Base-by-base conservation (phyloP, 2,329 filamentous ascomycete genomes). In the Moelleriella libera region DNA sequence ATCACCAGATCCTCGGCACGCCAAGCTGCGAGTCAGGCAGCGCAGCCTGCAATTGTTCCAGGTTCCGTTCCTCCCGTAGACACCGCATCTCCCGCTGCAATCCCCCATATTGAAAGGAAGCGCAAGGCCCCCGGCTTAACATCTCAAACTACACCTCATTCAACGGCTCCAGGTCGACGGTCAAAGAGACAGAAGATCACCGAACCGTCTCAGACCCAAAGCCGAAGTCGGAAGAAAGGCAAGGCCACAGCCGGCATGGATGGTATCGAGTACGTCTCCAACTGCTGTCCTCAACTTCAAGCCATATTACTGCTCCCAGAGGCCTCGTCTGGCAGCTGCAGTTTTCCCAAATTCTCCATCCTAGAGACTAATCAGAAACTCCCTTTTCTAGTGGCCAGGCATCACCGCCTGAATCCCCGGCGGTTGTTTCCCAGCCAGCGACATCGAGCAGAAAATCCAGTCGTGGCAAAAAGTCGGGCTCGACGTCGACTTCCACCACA, bases 1-100 rank as follows among this genome's bases (percentile, higher is more conserved):
- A 82, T 92, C 61, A 96, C 90, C 75, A 88, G 90, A 74, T 92
- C 89, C 61, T 84, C 89, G 68, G 85, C 89, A 72, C 88, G 88
- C 75, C 82, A 87, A 78, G 86, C 86, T 72, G 84, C 86, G 63
- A 78, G 67, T 62, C 72, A 71, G 62, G 68, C 70, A 68, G 69
- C 68, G 57, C 68, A 69, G 59, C 58, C 61, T 52, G 59, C 67
- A 60, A 62, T 68, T 59, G 54, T 66, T 57, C 53, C 65, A 52
- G 57, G 63, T 55, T 63, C 69, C 47, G 55, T 62, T 56, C 60
- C 67, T 55, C 54, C 62, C 41, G 39, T 41, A 39, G 47, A 41
- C 34, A 34, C 47, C n/a, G 6, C 42, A 9, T 29, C 58, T 48
- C 31, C 45, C 43, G 28, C 44, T 44, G 14, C 48, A 29, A 42